Conservation (phyloP, 768 basidiomycete species). For the Hemileccinum impolitum region DNA sequence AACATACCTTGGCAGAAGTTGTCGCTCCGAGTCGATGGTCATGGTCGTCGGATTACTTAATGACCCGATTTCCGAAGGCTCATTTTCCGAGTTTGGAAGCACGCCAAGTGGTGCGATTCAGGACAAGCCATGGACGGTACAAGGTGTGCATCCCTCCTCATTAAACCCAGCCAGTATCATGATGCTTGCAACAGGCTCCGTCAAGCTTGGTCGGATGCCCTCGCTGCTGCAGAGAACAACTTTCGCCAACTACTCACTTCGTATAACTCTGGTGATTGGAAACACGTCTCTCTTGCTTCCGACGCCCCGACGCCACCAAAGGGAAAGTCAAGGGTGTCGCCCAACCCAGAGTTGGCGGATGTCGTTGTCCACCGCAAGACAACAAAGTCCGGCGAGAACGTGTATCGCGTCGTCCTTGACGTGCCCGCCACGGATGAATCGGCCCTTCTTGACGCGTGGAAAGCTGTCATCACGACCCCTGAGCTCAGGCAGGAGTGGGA, state of each 20-base stretch:
- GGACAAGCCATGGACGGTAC: constrained; percentile 52
- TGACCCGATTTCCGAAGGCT: background rate
- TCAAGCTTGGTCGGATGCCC: constrained; percentile 77
- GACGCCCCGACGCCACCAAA: constrained; percentile 48
- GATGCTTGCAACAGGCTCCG: constrained; percentile 53
- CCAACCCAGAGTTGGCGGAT: constrained; percentile 60
- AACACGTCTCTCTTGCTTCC: constrained; percentile 55
- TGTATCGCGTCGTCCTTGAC: constrained; percentile 82
- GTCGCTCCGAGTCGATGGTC: background rate
- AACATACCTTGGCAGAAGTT: constrained; percentile 10
- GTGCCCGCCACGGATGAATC: constrained; percentile 57
- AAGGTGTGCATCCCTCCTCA: constrained; percentile 37
- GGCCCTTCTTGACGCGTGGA: constrained; percentile 72
- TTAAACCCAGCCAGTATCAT: background rate
- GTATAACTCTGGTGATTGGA: constrained; percentile 73
- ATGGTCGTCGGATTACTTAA: background rate
- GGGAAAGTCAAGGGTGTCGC: constrained; percentile 53
- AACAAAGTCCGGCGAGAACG: constrained; percentile 66
- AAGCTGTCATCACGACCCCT: constrained; percentile 76
- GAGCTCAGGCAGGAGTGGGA: constrained; percentile 93
- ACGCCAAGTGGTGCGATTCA: background rate
- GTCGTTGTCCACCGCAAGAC: constrained; percentile 76
- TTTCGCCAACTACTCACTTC: constrained; percentile 79
- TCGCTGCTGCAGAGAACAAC: constrained; percentile 69
- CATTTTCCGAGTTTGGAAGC: background rate